Conservation (phyloP, 208 protist genomes). For the Leishmania turanica region DNA sequence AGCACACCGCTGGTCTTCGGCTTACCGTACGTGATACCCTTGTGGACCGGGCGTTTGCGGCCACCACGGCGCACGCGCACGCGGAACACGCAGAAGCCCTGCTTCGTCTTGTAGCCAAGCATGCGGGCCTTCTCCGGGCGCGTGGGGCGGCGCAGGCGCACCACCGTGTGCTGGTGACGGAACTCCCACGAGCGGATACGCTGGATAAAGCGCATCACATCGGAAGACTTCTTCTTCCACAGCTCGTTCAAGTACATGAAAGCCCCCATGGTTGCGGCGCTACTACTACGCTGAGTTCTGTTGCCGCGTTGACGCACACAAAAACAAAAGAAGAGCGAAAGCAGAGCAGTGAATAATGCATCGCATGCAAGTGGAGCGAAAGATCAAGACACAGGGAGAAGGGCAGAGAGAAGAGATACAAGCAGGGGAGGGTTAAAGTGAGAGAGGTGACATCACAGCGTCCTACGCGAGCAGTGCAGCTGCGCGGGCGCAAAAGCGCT, state of each 20-base stretch:
- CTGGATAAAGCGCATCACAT: constrained; percentile 99
- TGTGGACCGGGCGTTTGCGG: constrained; percentile 97
- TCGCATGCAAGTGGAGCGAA: background rate
- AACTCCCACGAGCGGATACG: constrained; percentile 99
- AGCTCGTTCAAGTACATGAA: constrained; percentile 99
- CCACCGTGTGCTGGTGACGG: constrained; percentile 95
- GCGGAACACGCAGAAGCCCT: constrained; percentile 99
- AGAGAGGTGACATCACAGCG: background rate
- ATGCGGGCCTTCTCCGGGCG: constrained; percentile 99
- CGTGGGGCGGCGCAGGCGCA: constrained; percentile 95
- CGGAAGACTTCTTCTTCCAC: constrained; percentile 99
- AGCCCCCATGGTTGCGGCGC: constrained; percentile 93
- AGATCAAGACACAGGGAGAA: background rate
- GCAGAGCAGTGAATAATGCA: background rate
- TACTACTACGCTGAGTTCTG: constrained; percentile 28
- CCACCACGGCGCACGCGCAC: constrained; percentile 98
- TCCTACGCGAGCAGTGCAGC: background rate
- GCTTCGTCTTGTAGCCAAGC: constrained; percentile 99
- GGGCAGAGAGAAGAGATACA: background rate
- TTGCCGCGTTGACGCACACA: background rate
- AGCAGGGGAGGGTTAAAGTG: background rate
- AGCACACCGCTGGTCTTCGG: constrained; percentile 98
- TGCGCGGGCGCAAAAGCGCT: background rate
- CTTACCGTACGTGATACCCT: constrained; percentile 99
- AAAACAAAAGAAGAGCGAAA: background rate